Conservation (phyloP, 371 early-diverging fungal species). For the Amoeboaphelidium occidentale region DNA sequence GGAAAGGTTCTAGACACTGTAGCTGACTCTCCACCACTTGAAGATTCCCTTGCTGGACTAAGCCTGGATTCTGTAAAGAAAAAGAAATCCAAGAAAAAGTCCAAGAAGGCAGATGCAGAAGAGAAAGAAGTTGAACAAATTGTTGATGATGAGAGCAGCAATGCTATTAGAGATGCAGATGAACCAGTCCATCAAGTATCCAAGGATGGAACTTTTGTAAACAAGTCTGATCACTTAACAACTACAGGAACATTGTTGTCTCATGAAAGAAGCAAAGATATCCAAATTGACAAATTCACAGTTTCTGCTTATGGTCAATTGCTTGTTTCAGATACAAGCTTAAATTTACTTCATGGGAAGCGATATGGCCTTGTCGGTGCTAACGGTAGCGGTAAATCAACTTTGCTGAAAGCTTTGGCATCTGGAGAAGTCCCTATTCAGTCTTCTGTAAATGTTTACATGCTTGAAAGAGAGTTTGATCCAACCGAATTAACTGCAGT, state of each 20-base stretch:
- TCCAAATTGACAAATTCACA: constrained; percentile 85
- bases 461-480: constrained; percentile 18
- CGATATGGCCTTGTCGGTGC: constrained; percentile 92
- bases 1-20: no score
- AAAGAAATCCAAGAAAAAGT: no score
- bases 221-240: background rate
- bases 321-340: constrained; percentile 60
- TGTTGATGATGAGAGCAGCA: no score
- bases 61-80: no score
- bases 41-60: no score
- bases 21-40: no score
- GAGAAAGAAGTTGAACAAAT: no score
- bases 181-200: no score
- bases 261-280: constrained; percentile 52
- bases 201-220: background rate
- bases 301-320: constrained; percentile 79
- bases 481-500: constrained; percentile 13
- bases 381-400: constrained; percentile 98
- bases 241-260: constrained; percentile 1
- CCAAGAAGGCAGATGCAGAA: no score
- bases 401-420: constrained; percentile 76
- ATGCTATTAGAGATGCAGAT: no score
- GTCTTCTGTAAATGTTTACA: constrained; percentile 40
- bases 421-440: constrained; percentile 68
- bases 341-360: constrained; percentile 56